phyloP scores from a whole-genome alignment of 129 eudicot species.

The Sambucus nigra region DNA sequence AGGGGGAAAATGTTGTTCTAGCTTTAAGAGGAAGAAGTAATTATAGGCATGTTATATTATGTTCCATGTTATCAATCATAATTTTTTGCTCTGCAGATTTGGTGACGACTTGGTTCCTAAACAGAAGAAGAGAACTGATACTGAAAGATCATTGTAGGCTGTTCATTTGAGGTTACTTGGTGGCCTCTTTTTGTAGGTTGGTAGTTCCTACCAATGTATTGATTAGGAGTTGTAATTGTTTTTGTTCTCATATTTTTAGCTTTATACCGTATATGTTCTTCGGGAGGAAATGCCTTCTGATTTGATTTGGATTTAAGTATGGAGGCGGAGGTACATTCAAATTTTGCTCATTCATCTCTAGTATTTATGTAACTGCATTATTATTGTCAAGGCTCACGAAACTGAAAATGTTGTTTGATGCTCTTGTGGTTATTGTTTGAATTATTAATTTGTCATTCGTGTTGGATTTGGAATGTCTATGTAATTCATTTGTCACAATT shows the following conservation, averaged over 20 bases:
- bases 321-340: too few relatives aligned
- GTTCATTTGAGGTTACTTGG: background rate
- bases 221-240: too few relatives aligned
- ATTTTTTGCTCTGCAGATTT: constrained; percentile 4
- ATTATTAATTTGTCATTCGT: too few relatives aligned
- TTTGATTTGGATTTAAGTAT: background rate
- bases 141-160: background rate
- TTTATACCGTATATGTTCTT: background rate
- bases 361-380: too few relatives aligned
- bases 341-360: too few relatives aligned
- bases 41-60: background rate
- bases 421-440: too few relatives aligned
- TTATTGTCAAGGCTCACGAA: too few relatives aligned
- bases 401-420: too few relatives aligned
- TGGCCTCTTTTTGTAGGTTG: background rate
- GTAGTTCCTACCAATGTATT: background rate
- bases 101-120: constrained; percentile 9
- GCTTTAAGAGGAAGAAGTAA: background rate
- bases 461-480: too few relatives aligned
- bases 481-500: too few relatives aligned
- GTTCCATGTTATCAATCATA: background rate
- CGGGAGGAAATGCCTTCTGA: background rate
- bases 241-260: background rate
- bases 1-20: background rate
- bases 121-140: constrained; percentile 8